Evolutionary conservation across 331 rosid species (phyloP).

Genomic region (Quercus lobata): DNA sequence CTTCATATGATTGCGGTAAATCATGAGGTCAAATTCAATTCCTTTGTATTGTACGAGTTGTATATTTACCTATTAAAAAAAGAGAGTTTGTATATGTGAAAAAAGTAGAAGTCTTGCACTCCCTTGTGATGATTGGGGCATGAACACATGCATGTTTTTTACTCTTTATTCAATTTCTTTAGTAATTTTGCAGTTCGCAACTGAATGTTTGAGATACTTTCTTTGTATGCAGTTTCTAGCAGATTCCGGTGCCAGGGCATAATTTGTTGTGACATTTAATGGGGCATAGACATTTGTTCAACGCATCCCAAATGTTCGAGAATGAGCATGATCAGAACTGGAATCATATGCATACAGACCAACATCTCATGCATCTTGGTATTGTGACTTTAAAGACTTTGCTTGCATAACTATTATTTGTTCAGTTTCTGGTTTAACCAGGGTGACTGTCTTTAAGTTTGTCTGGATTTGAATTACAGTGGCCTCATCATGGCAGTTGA

Average conservation of each 20-base stretch:
- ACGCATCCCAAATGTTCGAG: constrained; percentile 58
- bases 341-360: constrained; percentile 68
- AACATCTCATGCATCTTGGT: constrained; percentile 61
- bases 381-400: constrained; percentile 27
- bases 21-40: no score
- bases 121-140: neutral
- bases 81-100: no score
- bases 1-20: no score
- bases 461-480: neutral
- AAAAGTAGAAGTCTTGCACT: neutral
- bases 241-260: constrained; percentile 14
- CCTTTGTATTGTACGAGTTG: no score
- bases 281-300: constrained; percentile 77
- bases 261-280: constrained; percentile 33
- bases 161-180: neutral
- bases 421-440: neutral
- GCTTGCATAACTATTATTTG: constrained; percentile 1
- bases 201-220: constrained; percentile 20
- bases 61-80: no score
- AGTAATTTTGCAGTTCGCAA: constrained; percentile 9
- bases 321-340: constrained; percentile 74
- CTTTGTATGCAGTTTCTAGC: constrained; percentile 35
- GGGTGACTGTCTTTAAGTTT: neutral
- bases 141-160: constrained; percentile 2
- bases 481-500: neutral